Base-by-base conservation (phyloP, 345 rosid genomes). In the Bruguiera parviflora region DNA sequence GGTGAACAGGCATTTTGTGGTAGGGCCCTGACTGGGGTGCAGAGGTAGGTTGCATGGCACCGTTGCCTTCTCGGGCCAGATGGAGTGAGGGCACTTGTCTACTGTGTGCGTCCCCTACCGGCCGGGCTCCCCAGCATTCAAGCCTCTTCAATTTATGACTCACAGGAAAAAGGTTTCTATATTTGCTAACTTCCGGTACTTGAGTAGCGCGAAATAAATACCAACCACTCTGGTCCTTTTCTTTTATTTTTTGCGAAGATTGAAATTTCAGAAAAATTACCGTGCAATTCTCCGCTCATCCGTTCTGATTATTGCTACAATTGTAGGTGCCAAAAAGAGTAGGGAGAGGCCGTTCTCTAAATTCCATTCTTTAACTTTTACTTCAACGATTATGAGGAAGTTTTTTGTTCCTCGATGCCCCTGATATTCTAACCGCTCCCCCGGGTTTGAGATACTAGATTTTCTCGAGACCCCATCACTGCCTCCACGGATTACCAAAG, bases 391-490 rank as follows among this genome's bases (percentile, higher is more conserved):
- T 28, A 8, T 82, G 66, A 77, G 77, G 67, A 82, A 74, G 71
- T 69, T 69, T 69, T 58, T 71, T 77, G 5, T 25, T 63, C 0
- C n/a, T 74, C 47, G 51, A 79, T 27, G 75, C 72, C 35, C 77
- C 78, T 25, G 73, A 73, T 58, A 62, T 73, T 66, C 53, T 76
- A 53, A 74, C 66, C 1, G 79, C 77, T 58, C 69, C 77, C 9
- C 61, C 71, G 78, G 67, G 0, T n/a, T 71, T 49, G 83, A 68
- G 32, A 51, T 76, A 33, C 65, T 79, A 13, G 81, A 77, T 60
- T 79, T 76, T 63, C 82, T 78, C 5, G 69, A 76, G 19, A 76
- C 68, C 63, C 78, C 77, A 7, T 39, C 71, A 0, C 62, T 77
- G 64, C 78, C 80, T 8, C 2, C 68, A 1, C 71, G 75, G 84